Evolutionary conservation across 176 grass and related monocot species (phyloP), one percentile per base, ranked within the genome.

Genomic region (Poa pratensis): DNA sequence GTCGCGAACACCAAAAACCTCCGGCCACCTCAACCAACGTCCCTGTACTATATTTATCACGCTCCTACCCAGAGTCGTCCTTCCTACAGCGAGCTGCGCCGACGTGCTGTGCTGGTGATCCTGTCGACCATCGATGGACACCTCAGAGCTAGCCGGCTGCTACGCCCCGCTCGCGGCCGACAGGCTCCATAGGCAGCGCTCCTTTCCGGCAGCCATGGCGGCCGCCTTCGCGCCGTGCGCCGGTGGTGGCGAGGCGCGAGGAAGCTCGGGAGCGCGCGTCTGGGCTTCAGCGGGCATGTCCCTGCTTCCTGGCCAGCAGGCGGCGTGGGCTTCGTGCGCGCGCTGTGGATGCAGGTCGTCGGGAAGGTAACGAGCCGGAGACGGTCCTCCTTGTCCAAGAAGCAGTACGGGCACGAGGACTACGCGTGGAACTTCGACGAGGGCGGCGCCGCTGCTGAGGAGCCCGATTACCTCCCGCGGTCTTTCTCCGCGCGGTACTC

Each of bases 341-440:
- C 63, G 85, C 57, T 92, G 73, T 86, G 89, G 89, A 81, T 84
- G 72, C 83, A 50, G 87, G 18, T 94, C 43, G 53, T 81, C 76
- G 53, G 22, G 6, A 73, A 57, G 58, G 42, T 28, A 43, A 17
- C 53, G 61, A 34, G 74, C 67, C 28, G 80, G 28, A 45, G 55
- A 9, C 35, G 54, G 28, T 85, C 58, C 65, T 57, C 35, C 17
- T 57, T 26, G 26, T 16, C 7, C 40, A 22, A 53, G 24, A 83
- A 83, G 28, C 82, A 32, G 62, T 87, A 94, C 79, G 81, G 80
- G 80, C 48, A 90, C 9, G 54, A 86, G 39, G 83, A 90, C 9
- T 91, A 96, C 60, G 79, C 64, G 39, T 82, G 91, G 80, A 96
- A 96, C 85, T 93, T 96, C 82, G 94, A 96, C 87, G 85, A 94